Evolutionary conservation across 441 rosid genomes (phyloP), one percentile per base, ranked within the genome.

Genomic region (Dalechampia spathulata): DNA sequence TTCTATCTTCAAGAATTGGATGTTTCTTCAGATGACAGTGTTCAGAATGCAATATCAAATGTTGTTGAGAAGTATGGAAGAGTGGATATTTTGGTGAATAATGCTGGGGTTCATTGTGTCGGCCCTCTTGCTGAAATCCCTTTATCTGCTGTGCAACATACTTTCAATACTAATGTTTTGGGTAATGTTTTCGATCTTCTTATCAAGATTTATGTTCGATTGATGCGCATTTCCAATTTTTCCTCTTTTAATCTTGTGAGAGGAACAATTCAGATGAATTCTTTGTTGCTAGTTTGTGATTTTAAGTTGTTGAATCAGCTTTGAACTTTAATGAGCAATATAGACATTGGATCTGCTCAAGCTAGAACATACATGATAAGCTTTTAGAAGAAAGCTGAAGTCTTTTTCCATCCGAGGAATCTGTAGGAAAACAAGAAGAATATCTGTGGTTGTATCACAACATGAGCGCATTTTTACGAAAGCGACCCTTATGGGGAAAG

Each of bases 111-210:
- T 55, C 96, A 68, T 28, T 91, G 96, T 41, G 74, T 91, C 19
- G 98, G 85, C 25, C 96, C 95, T 60, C 71, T 87, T 6, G 90
- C 90, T 3, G 96, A 91, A 77, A 30, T 84, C 9, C 96, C 96
- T 0, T 28, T 86, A 3, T 66, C 86, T 36, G 66, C 81, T 46
- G 11, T 86, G 72, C 79, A 81, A 52, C 60, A 68, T 21, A 78
- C 95, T 5, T 85, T 82, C 70, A 58, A 79, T 46, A 83, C 95
- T 52, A 91, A 87, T 62, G 83, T 86, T 39, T 87, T 58, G 42
- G 98, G 96, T 87, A 78, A 55, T 34, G 14, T 68, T 19, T 5
- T 17, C 1, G 12, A 6, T 42, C 15, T 47, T 32, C 26, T 38
- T 46, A n/a, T 22, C 5, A 0, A 20, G 19, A 1, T n/a, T 40